phyloP scores from a whole-genome alignment of 169 alveolate genomes.

The Plasmodium chabaudi region DNA sequence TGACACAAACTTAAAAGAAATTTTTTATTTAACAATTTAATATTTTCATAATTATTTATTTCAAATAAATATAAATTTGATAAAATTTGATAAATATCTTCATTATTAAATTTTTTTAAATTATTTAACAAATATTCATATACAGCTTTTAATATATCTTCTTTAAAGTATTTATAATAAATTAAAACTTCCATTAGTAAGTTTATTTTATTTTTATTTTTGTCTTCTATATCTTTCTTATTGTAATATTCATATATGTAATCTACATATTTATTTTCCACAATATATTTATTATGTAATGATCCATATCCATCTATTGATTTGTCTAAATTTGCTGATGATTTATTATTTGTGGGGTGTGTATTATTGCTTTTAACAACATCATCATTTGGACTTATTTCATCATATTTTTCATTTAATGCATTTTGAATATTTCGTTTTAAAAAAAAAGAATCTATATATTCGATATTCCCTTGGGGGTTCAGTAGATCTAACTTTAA shows the following conservation, averaged over 20 bases:
- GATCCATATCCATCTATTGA: constrained; percentile 31
- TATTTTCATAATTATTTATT: constrained; percentile 17
- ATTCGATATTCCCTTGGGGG: constrained; percentile 13
- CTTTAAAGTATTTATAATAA: constrained; percentile 45
- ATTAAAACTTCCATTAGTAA: constrained; percentile 55
- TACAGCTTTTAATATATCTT: constrained; percentile 54
- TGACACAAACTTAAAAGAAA: constrained; percentile 32
- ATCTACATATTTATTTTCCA: constrained; percentile 50
- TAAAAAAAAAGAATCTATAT: constrained; percentile 35
- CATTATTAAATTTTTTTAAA: constrained; percentile 23
- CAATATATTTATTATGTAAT: constrained; percentile 54
- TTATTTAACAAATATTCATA: constrained; percentile 44
- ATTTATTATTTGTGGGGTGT: not conserved
- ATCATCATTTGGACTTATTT: not conserved
- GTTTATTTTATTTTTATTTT: constrained; percentile 35
- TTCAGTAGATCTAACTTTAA: constrained; percentile 16
- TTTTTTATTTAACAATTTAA: constrained; percentile 38
- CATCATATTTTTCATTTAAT: constrained; percentile 13
- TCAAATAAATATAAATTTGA: constrained; percentile 36
- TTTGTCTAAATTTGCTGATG: not conserved
- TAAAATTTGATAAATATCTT: constrained; percentile 31
- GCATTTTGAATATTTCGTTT: constrained; percentile 29
- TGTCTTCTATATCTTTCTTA: constrained; percentile 36
- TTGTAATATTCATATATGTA: constrained; percentile 71
- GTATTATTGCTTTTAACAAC: not conserved